Evolutionary conservation across 2,329 filamentous ascomycete genomes (phyloP), one percentile per base, ranked within the genome.

Genomic region (Fusarium burgessii): DNA sequence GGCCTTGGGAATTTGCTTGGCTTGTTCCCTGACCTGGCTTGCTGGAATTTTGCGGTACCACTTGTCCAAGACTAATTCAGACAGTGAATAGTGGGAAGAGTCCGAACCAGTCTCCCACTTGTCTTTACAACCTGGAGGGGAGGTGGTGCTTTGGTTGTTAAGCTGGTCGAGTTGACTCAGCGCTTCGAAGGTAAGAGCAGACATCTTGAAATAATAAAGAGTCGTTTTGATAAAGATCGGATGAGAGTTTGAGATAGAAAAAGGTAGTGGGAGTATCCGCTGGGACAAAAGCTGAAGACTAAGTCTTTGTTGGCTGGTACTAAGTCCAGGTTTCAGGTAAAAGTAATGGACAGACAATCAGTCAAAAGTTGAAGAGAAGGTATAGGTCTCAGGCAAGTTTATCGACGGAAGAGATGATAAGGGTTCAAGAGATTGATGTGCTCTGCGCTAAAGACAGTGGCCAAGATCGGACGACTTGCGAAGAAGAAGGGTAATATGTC

Each of bases 1-100:
- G 36, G 25, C 29, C 2, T n/a, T 47, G 4, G 67, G 56, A 20
- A 70, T 62, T 1, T 55, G 33, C 23, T 20, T 18, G 12, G 56
- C 66, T 27, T 70, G 66, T n/a, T 58, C 25, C 40, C 67, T 52
- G 42, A 62, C 40, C 12, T 70, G 50, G 8, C 46, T 51, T 3
- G 67, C 67, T 5, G 51, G 61, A 7, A 70, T 70, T 18, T 33
- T 33, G 20, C 66, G 61, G 14, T 58, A 49, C 61, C 46, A 57
- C 13, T 49, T 55, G 14, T 70, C 66, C 8, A 55, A 14, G 5
- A 32, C 10, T 0, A 70, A 20, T 2, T 54, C 66, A 1, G 51
- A 15, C 0, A 70, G 56, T 4, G 67, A 70, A n/a, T 62, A 70
- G 20, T 70, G 45, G 7, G 66, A 69, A 35, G 49, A 69, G 15